phyloP scores from a whole-genome alignment of 2,329 filamentous ascomycete species.

The Celoporthe dispersa region DNA sequence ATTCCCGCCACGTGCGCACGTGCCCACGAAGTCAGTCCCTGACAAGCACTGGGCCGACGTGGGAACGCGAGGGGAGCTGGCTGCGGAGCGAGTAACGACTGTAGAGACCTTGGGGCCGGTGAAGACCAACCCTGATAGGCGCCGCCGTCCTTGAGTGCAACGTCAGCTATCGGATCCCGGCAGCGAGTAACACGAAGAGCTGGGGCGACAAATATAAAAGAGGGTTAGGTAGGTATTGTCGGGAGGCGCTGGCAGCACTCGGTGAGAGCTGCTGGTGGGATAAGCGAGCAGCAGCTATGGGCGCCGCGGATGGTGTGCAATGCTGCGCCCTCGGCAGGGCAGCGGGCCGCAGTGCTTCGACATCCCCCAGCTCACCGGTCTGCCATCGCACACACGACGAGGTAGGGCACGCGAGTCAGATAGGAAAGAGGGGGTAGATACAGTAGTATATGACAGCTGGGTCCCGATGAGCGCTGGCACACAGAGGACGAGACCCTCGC shows the following conservation, averaged over 20 bases:
- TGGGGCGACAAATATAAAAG: constrained; percentile 9
- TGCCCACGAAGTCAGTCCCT: constrained; percentile 12
- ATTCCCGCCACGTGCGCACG: constrained; percentile 3
- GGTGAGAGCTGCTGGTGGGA: constrained; percentile 24
- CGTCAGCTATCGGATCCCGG: constrained; percentile 24
- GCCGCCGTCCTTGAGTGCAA: constrained; percentile 26
- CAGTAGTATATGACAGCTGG: constrained; percentile 22
- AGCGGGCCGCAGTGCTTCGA: constrained; percentile 16
- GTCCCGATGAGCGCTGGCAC: constrained; percentile 9
- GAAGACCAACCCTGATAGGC: constrained; percentile 20
- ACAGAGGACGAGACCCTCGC: constrained; percentile 1
- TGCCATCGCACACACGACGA: constrained; percentile 15
- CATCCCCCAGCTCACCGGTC: constrained; percentile 24
- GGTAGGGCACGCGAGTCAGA: constrained; percentile 11
- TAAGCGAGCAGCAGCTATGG: constrained; percentile 26
- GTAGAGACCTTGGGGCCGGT: constrained; percentile 23
- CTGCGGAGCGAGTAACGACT: constrained; percentile 15
- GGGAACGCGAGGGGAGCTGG: constrained; percentile 21
- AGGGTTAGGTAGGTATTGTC: constrained; percentile 16
- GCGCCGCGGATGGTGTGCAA: constrained; percentile 20
- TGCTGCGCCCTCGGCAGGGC: constrained; percentile 23
- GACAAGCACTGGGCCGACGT: constrained; percentile 22
- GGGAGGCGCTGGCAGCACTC: constrained; percentile 16
- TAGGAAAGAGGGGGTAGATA: constrained; percentile 31
- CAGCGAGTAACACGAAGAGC: constrained; percentile 18